These are phyloP conservation scores for Carpinus viminea DNA, from an alignment of 306 rosid species.

Conservation along the genomic window DNA sequence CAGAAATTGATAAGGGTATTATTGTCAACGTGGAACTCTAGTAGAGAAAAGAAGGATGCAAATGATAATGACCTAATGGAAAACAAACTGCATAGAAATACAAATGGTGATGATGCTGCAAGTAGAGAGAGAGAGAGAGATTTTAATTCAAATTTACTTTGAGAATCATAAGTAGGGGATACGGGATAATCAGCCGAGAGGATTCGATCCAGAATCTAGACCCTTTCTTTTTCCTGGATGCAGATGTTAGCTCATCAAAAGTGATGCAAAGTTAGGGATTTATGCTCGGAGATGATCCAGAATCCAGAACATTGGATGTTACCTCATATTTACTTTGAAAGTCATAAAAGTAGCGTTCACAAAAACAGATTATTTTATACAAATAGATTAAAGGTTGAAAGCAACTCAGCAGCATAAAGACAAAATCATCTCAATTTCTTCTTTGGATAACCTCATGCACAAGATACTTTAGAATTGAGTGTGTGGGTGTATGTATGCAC, in stretches of 20 bases:
- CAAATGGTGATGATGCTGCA: background rate
- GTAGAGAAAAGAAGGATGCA: background rate
- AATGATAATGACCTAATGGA: background rate
- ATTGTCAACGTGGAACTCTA: background rate
- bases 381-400: background rate
- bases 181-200: background rate
- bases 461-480: background rate
- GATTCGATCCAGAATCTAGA: background rate
- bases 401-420: background rate
- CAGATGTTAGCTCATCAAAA: background rate
- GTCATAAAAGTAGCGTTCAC: background rate
- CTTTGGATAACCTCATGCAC: background rate
- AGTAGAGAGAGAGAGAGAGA: background rate
- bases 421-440: background rate
- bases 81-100: background rate
- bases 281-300: background rate
- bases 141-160: background rate
- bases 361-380: background rate
- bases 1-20: background rate
- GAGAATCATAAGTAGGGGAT: background rate
- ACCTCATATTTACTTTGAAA: background rate
- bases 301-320: background rate
- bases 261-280: background rate
- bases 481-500: background rate
- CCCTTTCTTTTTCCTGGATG: background rate